Evolutionary conservation across 2,329 filamentous ascomycete genomes (phyloP).

Genomic region (Bimuria novae-zelandiae): DNA sequence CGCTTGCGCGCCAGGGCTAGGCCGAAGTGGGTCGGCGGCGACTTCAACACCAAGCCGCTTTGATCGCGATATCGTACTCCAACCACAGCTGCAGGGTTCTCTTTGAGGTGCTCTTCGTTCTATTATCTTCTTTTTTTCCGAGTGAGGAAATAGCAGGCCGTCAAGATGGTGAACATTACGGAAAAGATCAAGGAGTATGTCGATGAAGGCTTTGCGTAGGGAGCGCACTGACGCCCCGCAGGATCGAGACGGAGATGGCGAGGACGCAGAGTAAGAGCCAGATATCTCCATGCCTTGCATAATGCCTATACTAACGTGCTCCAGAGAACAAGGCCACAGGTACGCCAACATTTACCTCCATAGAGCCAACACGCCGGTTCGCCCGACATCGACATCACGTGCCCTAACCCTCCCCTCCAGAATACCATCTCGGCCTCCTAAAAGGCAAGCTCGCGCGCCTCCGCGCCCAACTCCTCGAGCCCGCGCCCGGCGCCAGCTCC

Average conservation of each 20-base stretch:
- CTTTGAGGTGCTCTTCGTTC: constrained; percentile 14
- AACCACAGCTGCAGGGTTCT: constrained; percentile 8
- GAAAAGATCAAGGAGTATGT: constrained; percentile 99
- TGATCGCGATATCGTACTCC: constrained; percentile 31
- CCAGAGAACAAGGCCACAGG: constrained; percentile 98
- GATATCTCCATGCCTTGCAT: neutral
- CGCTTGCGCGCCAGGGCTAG: constrained; percentile 24
- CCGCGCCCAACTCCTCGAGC: constrained; percentile 91
- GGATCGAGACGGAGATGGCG: constrained; percentile 99
- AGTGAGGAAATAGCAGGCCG: constrained; percentile 12
- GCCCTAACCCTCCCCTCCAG: constrained; percentile 57
- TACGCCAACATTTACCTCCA: constrained; percentile 53
- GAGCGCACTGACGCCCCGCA: constrained; percentile 51
- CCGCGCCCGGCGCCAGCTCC: constrained; percentile 75
- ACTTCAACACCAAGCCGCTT: constrained; percentile 44
- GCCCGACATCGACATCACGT: constrained; percentile 23
- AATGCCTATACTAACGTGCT: constrained; percentile 38
- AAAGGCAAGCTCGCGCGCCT: constrained; percentile 98
- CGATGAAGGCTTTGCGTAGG: constrained; percentile 28
- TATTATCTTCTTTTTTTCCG: neutral
- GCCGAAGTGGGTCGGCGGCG: constrained; percentile 15
- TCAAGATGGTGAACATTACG: constrained; percentile 95
- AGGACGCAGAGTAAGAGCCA: constrained; percentile 84
- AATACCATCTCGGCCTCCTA: constrained; percentile 96
- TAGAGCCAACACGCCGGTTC: neutral